Percentiles rank a stretch among this genome's conserved stretches.
phyloP scores from a whole-genome alignment of 371 early-diverging fungal genomes.

The Saksenaea vasiformis region DNA sequence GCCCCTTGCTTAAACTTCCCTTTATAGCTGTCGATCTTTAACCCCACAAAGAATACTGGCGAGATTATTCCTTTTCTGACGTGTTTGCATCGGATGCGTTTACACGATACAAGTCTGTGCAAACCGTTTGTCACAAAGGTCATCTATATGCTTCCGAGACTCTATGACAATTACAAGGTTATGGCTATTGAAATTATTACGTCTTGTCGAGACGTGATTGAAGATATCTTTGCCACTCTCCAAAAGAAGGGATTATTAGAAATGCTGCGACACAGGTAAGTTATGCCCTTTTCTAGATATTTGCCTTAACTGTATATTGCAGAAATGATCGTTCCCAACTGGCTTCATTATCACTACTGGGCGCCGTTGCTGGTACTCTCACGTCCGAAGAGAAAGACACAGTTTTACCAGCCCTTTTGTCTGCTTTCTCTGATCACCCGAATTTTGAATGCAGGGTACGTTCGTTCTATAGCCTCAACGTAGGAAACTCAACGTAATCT shows the following conservation, averaged over 20 bases:
- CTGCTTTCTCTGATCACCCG: constrained; percentile 39
- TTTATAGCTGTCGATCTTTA: neutral
- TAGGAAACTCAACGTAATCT: neutral
- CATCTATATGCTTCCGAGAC: constrained; percentile 35
- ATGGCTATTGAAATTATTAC: constrained; percentile 58
- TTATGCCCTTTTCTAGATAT: neutral
- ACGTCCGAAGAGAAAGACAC: constrained; percentile 35
- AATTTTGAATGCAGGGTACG: constrained; percentile 55
- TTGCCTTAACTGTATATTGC: neutral
- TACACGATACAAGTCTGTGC: constrained; percentile 42
- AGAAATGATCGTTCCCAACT: constrained; percentile 63
- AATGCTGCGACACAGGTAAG: constrained; percentile 39
- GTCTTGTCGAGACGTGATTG: constrained; percentile 46
- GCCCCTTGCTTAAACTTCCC: neutral
- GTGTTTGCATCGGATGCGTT: constrained; percentile 45
- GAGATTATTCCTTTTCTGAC: constrained; percentile 27
- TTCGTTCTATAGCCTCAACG: neutral
- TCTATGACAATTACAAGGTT: constrained; percentile 36
- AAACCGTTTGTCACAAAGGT: constrained; percentile 36
- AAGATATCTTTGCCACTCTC: constrained; percentile 44
- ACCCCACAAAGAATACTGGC: neutral
- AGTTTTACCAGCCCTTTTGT: constrained; percentile 38
- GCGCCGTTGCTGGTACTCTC: constrained; percentile 43
- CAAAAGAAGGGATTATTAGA: constrained; percentile 19
- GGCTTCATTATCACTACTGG: constrained; percentile 51